Evolutionary conservation across 1,284 basidiomycete species (phyloP).

Genomic region (Meira nashicola): DNA sequence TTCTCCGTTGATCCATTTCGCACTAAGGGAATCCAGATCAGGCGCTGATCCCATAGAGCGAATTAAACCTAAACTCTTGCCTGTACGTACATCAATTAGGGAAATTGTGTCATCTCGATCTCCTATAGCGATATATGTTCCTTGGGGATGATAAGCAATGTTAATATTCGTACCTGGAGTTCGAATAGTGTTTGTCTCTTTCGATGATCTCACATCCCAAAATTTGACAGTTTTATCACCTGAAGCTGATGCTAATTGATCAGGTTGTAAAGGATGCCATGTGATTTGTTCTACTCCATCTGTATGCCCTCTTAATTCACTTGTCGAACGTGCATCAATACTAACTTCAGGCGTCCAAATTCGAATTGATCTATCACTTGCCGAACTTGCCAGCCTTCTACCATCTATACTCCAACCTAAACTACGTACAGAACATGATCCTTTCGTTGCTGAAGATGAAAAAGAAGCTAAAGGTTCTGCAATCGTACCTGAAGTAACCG

Average conservation of each 20-base stretch:
- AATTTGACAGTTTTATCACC: conserved; percentile 40
- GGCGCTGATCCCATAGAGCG: conserved; percentile 12
- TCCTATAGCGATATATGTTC: conserved; percentile 36
- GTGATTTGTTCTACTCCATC: conserved; percentile 44
- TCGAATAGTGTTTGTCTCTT: background rate
- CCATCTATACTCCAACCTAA: conserved; percentile 43
- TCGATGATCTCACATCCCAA: conserved; percentile 34
- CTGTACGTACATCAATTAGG: conserved; percentile 26
- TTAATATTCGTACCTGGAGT: conserved; percentile 45
- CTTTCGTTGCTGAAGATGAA: conserved; percentile 11
- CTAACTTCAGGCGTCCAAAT: conserved; percentile 43
- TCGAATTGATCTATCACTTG: conserved; percentile 26
- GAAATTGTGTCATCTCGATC: conserved; percentile 44
- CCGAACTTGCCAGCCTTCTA: conserved; percentile 36
- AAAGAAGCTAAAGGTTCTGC: conserved; percentile 1
- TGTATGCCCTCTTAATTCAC: conserved; percentile 41
- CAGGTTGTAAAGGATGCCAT: conserved; percentile 37
- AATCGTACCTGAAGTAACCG: conserved; percentile 1
- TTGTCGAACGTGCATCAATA: conserved; percentile 35
- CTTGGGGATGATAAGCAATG: conserved; percentile 36
- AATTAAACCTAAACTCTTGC: conserved; percentile 25
- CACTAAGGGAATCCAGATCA: background rate
- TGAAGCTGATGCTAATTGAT: conserved; percentile 36
- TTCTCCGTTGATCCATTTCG: conserved; percentile 10
- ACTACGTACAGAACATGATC: conserved; percentile 21